phyloP scores from a whole-genome alignment of 768 basidiomycete species.

The Agrocybe praecox region DNA sequence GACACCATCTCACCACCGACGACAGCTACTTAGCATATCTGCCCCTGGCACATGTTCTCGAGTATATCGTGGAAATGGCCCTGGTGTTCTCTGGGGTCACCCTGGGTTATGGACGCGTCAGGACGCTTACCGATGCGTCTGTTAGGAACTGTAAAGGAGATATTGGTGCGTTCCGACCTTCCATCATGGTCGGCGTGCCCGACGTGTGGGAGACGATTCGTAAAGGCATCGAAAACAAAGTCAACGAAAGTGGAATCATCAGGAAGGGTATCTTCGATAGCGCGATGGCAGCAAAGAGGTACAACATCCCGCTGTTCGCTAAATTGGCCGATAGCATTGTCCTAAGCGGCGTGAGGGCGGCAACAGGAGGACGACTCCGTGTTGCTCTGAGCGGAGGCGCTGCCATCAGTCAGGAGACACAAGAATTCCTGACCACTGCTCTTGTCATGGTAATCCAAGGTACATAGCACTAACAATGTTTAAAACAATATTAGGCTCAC shows the following conservation, averaged over 20 bases:
- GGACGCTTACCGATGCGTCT: slow-evolving; percentile 93
- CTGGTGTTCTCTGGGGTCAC: slow-evolving; percentile 78
- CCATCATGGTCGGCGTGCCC: slow-evolving; percentile 92
- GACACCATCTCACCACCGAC: slow-evolving; percentile 58
- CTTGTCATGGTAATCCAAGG: slow-evolving; percentile 88
- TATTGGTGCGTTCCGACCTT: slow-evolving; percentile 77
- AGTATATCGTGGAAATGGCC: slow-evolving; percentile 88
- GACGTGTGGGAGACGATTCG: slow-evolving; percentile 97
- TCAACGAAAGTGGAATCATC: slow-evolving; percentile 66
- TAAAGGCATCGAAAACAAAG: slow-evolving; percentile 88
- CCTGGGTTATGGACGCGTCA: slow-evolving; percentile 89
- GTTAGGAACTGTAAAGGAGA: slow-evolving; percentile 91
- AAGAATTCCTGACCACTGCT: slow-evolving; percentile 84
- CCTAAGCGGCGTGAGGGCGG: slow-evolving; percentile 73
- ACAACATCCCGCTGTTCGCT: slow-evolving; percentile 63
- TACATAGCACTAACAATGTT: slow-evolving; percentile 33
- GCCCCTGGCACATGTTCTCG: slow-evolving; percentile 93
- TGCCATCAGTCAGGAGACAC: slow-evolving; percentile 82
- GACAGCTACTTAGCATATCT: slow-evolving; percentile 90
- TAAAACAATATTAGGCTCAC: too few species aligned
- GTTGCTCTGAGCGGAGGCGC: slow-evolving; percentile 86
- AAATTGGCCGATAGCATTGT: slow-evolving; percentile 76
- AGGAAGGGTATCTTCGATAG: slow-evolving; percentile 81
- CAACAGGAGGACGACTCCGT: slow-evolving; percentile 87
- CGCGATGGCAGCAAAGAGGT: slow-evolving; percentile 76